These are phyloP conservation scores for Tricholoma sp. DNA, from an alignment of 768 basidiomycete genomes.

Conservation along the genomic window DNA sequence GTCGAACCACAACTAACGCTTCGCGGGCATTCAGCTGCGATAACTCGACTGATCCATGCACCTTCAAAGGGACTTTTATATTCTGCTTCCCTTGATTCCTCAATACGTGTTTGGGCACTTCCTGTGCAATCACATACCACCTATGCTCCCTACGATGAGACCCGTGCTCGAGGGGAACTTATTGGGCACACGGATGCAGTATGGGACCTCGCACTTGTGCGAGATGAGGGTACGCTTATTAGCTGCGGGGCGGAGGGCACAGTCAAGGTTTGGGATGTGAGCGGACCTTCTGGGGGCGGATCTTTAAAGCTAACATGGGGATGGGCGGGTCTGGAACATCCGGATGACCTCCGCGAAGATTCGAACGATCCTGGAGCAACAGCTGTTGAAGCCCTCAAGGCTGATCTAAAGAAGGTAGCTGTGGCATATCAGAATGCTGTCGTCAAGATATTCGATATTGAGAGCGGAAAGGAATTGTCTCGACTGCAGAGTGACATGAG, in stretches of 20 bases:
- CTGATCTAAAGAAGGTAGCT: slow-evolving; percentile 79
- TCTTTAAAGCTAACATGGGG: slow-evolving; percentile 76
- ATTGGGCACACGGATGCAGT: slow-evolving; percentile 94
- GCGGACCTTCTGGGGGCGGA: slow-evolving; percentile 56
- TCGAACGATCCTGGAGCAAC: slow-evolving; percentile 67
- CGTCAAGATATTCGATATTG: slow-evolving; percentile 90
- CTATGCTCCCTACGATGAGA: slow-evolving; percentile 87
- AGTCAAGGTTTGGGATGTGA: slow-evolving; percentile 92
- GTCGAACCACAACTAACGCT: slow-evolving; percentile 91
- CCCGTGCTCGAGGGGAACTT: slow-evolving; percentile 69
- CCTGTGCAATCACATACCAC: slow-evolving; percentile 76
- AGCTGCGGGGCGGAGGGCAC: slow-evolving; percentile 88
- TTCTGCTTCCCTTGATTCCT: slow-evolving; percentile 90
- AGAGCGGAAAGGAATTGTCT: slow-evolving; percentile 72
- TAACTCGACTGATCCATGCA: slow-evolving; percentile 81
- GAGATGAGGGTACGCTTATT: slow-evolving; percentile 79
- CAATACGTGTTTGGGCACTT: slow-evolving; percentile 86
- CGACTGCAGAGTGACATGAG: slow-evolving; percentile 55
- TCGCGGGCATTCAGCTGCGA: slow-evolving; percentile 87
- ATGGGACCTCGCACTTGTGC: slow-evolving; percentile 88
- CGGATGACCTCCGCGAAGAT: slow-evolving; percentile 44
- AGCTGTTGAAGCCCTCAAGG: slow-evolving; percentile 76
- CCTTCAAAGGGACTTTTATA: slow-evolving; percentile 75
- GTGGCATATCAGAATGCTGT: slow-evolving; percentile 88
- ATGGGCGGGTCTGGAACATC: slow-evolving; percentile 61